Conservation (phyloP, 108 stramenopile species). For the Conticribra weissflogii region DNA sequence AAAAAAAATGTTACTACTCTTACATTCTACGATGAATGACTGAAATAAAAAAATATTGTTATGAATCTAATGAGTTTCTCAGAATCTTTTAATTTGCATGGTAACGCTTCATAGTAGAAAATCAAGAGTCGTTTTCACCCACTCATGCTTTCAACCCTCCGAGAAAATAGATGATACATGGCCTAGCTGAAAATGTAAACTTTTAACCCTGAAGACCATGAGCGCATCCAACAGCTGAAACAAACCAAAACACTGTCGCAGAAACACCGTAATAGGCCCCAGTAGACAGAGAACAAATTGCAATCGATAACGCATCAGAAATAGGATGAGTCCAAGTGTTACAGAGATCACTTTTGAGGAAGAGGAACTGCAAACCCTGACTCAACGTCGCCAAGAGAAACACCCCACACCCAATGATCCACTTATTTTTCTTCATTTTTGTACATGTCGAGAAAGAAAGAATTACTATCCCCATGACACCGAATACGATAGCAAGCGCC, state of each 20-base stretch:
- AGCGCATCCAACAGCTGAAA: slow-evolving; percentile 36
- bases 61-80: no score
- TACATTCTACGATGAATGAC: no score
- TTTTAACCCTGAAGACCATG: slow-evolving; percentile 2
- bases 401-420: slow-evolving; percentile 7
- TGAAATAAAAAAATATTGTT: no score
- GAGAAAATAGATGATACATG: no score
- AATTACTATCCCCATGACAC: slow-evolving; percentile 27
- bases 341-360: slow-evolving; percentile 40
- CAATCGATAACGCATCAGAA: not conserved
- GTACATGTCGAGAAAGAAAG: slow-evolving; percentile 38
- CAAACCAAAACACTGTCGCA: slow-evolving; percentile 44
- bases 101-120: no score
- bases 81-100: no score
- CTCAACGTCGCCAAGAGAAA: slow-evolving; percentile 28
- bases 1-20: not conserved
- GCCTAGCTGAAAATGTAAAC: no score
- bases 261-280: slow-evolving; percentile 29
- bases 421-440: slow-evolving; percentile 33
- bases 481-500: slow-evolving; percentile 9
- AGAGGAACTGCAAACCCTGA: slow-evolving; percentile 48
- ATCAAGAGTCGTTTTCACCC: no score
- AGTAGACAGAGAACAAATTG: slow-evolving; percentile 23
- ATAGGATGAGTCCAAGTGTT: slow-evolving; percentile 3
- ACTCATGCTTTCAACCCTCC: no score